A percentile compares a stretch with the other conserved stretches of the same genome.
phyloP scores from a whole-genome alignment of 2,329 filamentous ascomycete genomes.

The Aspergillus carbonarius region DNA sequence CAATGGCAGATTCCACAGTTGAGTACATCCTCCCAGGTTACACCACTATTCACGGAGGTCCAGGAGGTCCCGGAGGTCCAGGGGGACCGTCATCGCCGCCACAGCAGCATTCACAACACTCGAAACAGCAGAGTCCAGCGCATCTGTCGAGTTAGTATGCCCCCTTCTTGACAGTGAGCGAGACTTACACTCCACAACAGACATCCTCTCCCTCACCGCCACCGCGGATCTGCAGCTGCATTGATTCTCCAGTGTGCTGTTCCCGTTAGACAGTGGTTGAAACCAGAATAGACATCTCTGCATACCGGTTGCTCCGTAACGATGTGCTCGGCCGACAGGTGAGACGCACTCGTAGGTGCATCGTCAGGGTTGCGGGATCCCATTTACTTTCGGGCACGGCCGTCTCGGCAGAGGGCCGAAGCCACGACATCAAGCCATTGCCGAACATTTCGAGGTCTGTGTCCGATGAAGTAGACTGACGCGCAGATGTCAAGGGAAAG shows the following conservation, averaged over 20 bases:
- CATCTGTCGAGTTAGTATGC: conserved; percentile 11
- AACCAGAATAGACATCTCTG: background rate
- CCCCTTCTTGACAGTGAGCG: background rate
- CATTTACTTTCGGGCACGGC: conserved; percentile 10
- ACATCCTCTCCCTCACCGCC: conserved; percentile 22
- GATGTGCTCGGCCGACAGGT: conserved; percentile 18
- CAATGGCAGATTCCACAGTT: background rate
- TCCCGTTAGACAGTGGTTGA: background rate
- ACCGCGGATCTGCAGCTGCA: conserved; percentile 24
- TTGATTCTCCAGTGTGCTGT: conserved; percentile 10
- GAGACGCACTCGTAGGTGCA: conserved; percentile 27
- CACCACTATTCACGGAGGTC: background rate
- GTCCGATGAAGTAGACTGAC: background rate
- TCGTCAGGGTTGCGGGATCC: conserved; percentile 25
- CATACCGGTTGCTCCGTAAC: conserved; percentile 23
- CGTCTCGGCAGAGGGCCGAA: background rate
- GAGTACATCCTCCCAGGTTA: background rate
- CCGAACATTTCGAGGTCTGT: background rate
- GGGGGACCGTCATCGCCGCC: background rate
- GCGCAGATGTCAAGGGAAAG: background rate
- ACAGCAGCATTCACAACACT: conserved; percentile 26
- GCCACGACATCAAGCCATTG: background rate
- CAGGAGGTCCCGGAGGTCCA: background rate
- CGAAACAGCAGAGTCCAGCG: conserved; percentile 24
- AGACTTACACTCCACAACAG: conserved; percentile 27